Evolutionary conservation across 176 grass and related monocot species (phyloP), one percentile per base, ranked within the genome.

Genomic region (Calamus simplicifolius): DNA sequence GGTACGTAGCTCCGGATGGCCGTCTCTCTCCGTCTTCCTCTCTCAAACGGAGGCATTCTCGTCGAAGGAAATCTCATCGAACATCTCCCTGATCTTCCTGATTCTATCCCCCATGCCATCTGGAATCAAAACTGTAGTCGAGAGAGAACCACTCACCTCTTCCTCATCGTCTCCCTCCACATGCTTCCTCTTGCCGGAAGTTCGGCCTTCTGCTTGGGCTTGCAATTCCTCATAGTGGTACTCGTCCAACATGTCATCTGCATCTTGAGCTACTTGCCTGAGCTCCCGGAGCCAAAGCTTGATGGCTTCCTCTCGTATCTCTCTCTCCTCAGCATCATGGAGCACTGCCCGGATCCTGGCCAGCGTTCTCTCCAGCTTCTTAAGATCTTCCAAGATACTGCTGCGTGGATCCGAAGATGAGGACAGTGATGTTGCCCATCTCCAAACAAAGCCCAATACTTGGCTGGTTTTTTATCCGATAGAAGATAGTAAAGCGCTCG

Each of bases 221-320:
- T 16, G 54, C 10, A 78, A 13, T 16, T 71, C 15, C 43, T 78
- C 63, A 0, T 84, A 74, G 6, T 29, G 57, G 19, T 29, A 59
- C 57, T 78, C 69, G 5, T 74, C 69, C 0, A 78, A 75, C 51
- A 84, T 43, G 65, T 84, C 75, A 51, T 84, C 75, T 0, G 50
- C 77, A n/a, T 74, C 63, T 31, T 5, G 35, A 19, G 48, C 31
- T 1, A 35, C 31, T 35, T 35, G 1, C 8, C 8, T 35, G 8
- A 35, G 5, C 6, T 35, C 31, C 31, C 8, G 6, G 6, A 35
- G 5, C 31, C 31, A 35, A 6, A 35, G 31, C 4, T 35, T 35
- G 31, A 35, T 2, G 31, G 31, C 5, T 35, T 35, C 6, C 6
- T 35, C 31, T 10, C 31, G 31, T 7, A 35, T 35, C 31, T 35